A percentile compares a stretch with the other conserved stretches of the same genome.
Conservation (phyloP, 2,329 filamentous ascomycete genomes). For the Alternaria conjuncta region DNA sequence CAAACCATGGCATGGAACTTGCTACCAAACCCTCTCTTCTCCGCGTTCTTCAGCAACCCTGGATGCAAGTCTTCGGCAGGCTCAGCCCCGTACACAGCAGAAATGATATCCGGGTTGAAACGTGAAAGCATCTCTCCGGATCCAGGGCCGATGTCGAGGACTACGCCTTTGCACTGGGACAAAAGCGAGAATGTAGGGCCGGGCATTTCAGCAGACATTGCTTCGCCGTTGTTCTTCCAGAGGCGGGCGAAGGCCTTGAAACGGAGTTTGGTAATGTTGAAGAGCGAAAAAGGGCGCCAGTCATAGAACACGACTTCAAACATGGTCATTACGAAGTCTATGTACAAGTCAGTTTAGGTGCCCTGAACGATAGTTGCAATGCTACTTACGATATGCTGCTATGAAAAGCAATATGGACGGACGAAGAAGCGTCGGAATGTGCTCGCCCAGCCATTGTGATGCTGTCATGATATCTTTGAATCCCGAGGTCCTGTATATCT, state of each 20-base stretch:
- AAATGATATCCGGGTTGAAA: constrained; percentile 53
- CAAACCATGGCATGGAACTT: constrained; percentile 60
- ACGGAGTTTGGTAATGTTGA: constrained; percentile 39
- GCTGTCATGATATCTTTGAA: constrained; percentile 14
- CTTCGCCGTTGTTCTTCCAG: constrained; percentile 44
- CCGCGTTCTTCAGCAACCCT: constrained; percentile 51
- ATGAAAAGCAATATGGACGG: constrained; percentile 36
- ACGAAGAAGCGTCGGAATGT: constrained; percentile 34
- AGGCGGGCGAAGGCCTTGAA: constrained; percentile 44
- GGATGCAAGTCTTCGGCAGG: constrained; percentile 58
- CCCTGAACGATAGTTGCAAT: not conserved
- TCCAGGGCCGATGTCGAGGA: constrained; percentile 57
- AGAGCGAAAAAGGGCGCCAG: constrained; percentile 32
- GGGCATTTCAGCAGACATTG: constrained; percentile 48
- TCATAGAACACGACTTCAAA: constrained; percentile 40
- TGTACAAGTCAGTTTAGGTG: not conserved
- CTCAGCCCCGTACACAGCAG: constrained; percentile 61
- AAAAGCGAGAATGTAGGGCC: constrained; percentile 38
- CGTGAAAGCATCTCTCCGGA: constrained; percentile 58
- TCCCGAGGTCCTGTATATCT: not conserved
- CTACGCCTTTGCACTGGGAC: constrained; percentile 33
- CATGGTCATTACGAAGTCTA: constrained; percentile 46
- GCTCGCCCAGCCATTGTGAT: constrained; percentile 23
- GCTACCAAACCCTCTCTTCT: constrained; percentile 49
- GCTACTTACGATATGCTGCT: constrained; percentile 34